A percentile compares a stretch with the other conserved stretches of the same genome.
Evolutionary conservation across 208 protist species (phyloP).

Genomic region (Acanthamoeba comandoni): DNA sequence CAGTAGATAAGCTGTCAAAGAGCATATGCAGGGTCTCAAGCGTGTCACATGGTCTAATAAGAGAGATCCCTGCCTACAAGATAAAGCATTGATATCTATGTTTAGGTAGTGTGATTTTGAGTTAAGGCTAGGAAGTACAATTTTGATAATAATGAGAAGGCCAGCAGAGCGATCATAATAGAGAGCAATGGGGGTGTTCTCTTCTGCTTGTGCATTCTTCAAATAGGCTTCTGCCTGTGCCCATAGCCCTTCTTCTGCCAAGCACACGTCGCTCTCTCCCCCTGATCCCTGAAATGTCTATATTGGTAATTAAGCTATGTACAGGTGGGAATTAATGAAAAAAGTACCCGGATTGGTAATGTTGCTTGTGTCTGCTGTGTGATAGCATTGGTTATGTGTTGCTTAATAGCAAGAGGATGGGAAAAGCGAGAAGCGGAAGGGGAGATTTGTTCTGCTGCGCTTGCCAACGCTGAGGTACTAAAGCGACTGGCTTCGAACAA

Average conservation of each 20-base stretch:
- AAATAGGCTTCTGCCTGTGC: slow-evolving; percentile 41
- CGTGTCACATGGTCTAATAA: slow-evolving; percentile 40
- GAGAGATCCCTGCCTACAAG: slow-evolving; percentile 31
- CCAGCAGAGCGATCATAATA: slow-evolving; percentile 16
- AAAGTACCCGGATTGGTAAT: no score
- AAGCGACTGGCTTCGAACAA: no score
- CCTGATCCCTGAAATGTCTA: neutral
- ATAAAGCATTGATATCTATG: slow-evolving; percentile 1
- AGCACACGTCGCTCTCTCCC: slow-evolving; percentile 24
- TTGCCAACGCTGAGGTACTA: no score
- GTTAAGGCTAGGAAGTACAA: neutral
- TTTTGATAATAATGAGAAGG: slow-evolving; percentile 56
- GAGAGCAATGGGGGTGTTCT: slow-evolving; percentile 34
- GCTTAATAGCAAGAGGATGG: no score
- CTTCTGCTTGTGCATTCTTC: slow-evolving; percentile 17
- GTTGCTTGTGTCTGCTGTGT: no score
- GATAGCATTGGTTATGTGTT: no score
- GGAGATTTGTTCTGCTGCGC: no score
- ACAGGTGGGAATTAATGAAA: no score
- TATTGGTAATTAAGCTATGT: neutral
- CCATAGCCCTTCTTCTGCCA: neutral
- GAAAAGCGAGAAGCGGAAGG: no score
- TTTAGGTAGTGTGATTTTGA: neutral
- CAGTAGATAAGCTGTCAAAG: neutral
- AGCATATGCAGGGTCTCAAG: slow-evolving; percentile 52